These are phyloP conservation scores for Macrocybe gigantea DNA, from an alignment of 768 basidiomycete species.

Conservation along the genomic window DNA sequence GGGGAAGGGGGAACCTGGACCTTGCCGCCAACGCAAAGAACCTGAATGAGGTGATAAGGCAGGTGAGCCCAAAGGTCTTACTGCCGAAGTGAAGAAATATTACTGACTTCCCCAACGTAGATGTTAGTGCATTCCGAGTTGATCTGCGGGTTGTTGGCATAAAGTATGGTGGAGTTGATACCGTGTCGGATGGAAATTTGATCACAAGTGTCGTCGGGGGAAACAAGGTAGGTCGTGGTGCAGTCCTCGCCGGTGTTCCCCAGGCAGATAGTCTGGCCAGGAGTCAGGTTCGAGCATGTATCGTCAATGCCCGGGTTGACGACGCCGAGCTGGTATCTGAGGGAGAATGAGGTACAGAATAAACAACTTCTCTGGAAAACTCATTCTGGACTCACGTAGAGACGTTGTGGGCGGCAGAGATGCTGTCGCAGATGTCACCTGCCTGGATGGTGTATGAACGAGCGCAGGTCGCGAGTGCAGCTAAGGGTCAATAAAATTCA, in stretches of 20 bases:
- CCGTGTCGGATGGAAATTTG: constrained; percentile 29
- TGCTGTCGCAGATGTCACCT: constrained; percentile 63
- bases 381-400: constrained; percentile 45
- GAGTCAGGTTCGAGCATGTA: constrained; percentile 52
- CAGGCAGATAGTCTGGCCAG: constrained; percentile 53
- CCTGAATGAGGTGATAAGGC: constrained; percentile 19
- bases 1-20: constrained; percentile 40
- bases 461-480: constrained; percentile 39
- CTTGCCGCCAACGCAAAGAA: constrained; percentile 42
- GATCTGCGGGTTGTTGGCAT: constrained; percentile 73
- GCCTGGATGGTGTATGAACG: constrained; percentile 51
- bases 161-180: constrained; percentile 50
- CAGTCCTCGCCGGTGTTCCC: constrained; percentile 60
- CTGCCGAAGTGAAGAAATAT: background rate
- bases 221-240: constrained; percentile 50
- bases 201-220: constrained; percentile 52
- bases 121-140: constrained; percentile 52
- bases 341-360: constrained; percentile 1
- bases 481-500: constrained; percentile 10
- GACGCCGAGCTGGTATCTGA: constrained; percentile 69
- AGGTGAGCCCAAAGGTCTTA: too few relatives aligned
- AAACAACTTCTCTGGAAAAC: background rate
- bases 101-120: constrained; percentile 68
- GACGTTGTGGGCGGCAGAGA: constrained; percentile 54
- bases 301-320: constrained; percentile 52